Conservation (phyloP, 1,284 basidiomycete genomes). For the Malassezia obtusa region DNA sequence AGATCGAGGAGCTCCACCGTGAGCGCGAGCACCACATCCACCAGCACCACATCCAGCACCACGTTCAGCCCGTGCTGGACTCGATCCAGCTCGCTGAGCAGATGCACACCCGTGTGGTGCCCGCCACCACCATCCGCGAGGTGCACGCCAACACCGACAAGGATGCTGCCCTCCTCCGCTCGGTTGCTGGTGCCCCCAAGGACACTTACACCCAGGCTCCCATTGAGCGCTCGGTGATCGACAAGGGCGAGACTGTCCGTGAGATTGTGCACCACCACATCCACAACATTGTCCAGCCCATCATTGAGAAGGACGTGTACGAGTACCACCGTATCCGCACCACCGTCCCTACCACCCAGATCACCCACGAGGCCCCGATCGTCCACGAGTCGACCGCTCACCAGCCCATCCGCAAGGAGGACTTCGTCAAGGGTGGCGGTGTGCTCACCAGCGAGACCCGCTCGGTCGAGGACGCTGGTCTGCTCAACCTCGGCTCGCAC, state of each 20-base stretch:
- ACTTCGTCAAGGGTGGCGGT: conserved; percentile 39
- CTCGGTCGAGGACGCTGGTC: conserved; percentile 27
- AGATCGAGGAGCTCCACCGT: conserved; percentile 46
- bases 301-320: conserved; percentile 46
- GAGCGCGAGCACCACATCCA: conserved; percentile 47
- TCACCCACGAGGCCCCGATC: conserved; percentile 46
- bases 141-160: conserved; percentile 45
- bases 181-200: conserved; percentile 34
- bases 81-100: conserved; percentile 41
- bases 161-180: conserved; percentile 42
- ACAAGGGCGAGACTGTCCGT: conserved; percentile 45
- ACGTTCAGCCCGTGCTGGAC: conserved; percentile 47
- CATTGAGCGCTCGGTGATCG: conserved; percentile 37
- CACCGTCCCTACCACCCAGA: conserved; percentile 36
- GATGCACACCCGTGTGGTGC: conserved; percentile 33
- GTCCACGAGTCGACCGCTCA: conserved; percentile 42
- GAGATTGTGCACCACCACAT: conserved; percentile 46
- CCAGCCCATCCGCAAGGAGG: conserved; percentile 38
- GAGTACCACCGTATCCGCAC: conserved; percentile 46
- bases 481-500: conserved; percentile 37
- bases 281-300: conserved; percentile 48
- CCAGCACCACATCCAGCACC: conserved; percentile 47
- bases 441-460: conserved; percentile 24
- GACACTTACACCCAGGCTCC: conserved; percentile 33
- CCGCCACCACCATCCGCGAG: conserved; percentile 38